Percentiles rank a stretch among this genome's conserved stretches.
Evolutionary conservation across 2,329 filamentous ascomycete species (phyloP).

Genomic region (Ceratocystiopsis minuta): DNA sequence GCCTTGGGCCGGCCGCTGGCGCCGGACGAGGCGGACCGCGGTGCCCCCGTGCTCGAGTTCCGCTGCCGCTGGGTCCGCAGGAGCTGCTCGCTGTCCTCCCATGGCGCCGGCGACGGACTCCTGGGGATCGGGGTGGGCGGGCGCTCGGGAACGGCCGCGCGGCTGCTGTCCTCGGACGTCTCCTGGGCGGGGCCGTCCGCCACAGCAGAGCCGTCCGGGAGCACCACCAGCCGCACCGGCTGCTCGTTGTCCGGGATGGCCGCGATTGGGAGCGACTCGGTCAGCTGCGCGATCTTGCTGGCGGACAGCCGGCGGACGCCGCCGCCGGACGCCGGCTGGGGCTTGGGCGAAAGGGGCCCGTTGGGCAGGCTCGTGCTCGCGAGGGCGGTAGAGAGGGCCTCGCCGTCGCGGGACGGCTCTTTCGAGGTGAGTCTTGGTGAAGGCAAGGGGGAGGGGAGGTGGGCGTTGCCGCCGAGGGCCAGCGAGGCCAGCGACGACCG

Average conservation of each 20-base stretch:
- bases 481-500: not conserved
- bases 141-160: no score
- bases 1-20: no score
- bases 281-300: slow-evolving; percentile 39
- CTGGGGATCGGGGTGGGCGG: no score
- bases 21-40: no score
- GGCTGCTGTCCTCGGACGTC: not conserved
- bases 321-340: not conserved
- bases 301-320: slow-evolving; percentile 36
- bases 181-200: not conserved
- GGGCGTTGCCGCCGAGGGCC: not conserved
- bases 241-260: slow-evolving; percentile 16
- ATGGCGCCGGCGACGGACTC: not conserved
- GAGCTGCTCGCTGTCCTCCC: not conserved
- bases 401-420: no score
- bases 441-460: slow-evolving; percentile 1
- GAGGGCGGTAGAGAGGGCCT: no score
- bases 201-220: no score
- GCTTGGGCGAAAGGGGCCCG: no score
- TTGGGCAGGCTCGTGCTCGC: no score
- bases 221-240: not conserved
- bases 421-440: not conserved
- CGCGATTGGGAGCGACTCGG: slow-evolving; percentile 39
- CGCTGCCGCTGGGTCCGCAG: not conserved
- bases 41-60: not conserved